Evolutionary conservation across 345 rosid genomes (phyloP).

Genomic region (Eucalyptus pauciflora): DNA sequence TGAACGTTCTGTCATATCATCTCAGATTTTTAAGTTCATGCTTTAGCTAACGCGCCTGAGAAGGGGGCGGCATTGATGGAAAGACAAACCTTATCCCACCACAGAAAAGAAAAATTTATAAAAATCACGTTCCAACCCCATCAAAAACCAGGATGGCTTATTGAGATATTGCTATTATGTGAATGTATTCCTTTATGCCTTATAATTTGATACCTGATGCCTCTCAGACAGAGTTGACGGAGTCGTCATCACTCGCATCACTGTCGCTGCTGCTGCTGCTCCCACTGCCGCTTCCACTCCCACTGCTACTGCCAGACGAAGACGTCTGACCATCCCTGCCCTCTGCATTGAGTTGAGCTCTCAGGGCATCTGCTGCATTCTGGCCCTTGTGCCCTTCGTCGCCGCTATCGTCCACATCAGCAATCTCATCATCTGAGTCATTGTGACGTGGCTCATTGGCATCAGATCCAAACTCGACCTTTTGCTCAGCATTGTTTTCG

Average conservation of each 20-base stretch:
- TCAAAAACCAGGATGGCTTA: background rate
- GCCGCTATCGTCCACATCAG: slow-evolving; percentile 72
- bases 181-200: background rate
- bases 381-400: slow-evolving; percentile 63
- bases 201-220: background rate
- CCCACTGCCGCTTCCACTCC: slow-evolving; percentile 54
- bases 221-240: slow-evolving; percentile 47
- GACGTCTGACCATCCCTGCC: slow-evolving; percentile 19
- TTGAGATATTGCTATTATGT: background rate
- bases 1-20: background rate
- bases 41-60: background rate
- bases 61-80: background rate
- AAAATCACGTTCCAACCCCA: background rate
- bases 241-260: slow-evolving; percentile 60
- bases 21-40: background rate
- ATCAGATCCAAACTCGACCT: slow-evolving; percentile 7
- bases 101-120: background rate
- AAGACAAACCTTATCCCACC: background rate
- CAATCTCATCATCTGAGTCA: slow-evolving; percentile 67
- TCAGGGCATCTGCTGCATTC: slow-evolving; percentile 89
- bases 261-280: slow-evolving; percentile 52
- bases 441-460: slow-evolving; percentile 9
- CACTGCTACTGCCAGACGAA: slow-evolving; percentile 70
- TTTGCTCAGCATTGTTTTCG: slow-evolving; percentile 16
- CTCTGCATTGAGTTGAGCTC: slow-evolving; percentile 69